Evolutionary conservation across 129 eudicot species (phyloP).

Genomic region (Tagetes erecta): DNA sequence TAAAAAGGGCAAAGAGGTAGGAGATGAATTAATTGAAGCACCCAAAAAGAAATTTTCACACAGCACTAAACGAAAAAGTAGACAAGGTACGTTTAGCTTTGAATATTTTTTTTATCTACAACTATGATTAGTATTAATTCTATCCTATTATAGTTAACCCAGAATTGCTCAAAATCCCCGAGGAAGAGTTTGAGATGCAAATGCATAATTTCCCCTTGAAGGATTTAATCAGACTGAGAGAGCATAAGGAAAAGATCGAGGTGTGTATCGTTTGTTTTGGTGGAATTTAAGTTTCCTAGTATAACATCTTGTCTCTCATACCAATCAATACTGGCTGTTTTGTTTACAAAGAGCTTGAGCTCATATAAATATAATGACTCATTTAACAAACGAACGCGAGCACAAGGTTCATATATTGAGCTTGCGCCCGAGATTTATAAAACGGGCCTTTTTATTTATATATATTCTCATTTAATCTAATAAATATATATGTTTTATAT

Average conservation of each 20-base stretch:
- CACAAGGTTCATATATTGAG: too few species aligned
- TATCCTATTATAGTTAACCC: constrained; percentile 49
- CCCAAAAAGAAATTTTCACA: constrained; percentile 74
- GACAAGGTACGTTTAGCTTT: constrained; percentile 59
- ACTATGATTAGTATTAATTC: constrained; percentile 13
- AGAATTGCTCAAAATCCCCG: constrained; percentile 65
- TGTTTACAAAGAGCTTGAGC: neutral
- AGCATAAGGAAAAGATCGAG: constrained; percentile 61
- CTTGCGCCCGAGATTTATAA: too few species aligned
- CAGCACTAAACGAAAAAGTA: constrained; percentile 60
- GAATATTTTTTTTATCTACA: neutral
- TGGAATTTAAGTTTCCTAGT: neutral
- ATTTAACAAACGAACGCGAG: too few species aligned
- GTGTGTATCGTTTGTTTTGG: constrained; percentile 30
- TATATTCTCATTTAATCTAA: too few species aligned
- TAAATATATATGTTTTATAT: too few species aligned
- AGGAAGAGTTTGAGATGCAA: constrained; percentile 63
- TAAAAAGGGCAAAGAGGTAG: constrained; percentile 49
- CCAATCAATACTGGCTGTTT: neutral
- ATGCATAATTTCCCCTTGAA: constrained; percentile 46
- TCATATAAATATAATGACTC: too few species aligned
- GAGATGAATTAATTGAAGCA: constrained; percentile 31
- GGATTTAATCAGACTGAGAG: constrained; percentile 71
- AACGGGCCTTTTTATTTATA: too few species aligned
- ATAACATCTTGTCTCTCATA: neutral